Conservation (phyloP, 352 stramenopile genomes). For the Phytophthora rubi region DNA sequence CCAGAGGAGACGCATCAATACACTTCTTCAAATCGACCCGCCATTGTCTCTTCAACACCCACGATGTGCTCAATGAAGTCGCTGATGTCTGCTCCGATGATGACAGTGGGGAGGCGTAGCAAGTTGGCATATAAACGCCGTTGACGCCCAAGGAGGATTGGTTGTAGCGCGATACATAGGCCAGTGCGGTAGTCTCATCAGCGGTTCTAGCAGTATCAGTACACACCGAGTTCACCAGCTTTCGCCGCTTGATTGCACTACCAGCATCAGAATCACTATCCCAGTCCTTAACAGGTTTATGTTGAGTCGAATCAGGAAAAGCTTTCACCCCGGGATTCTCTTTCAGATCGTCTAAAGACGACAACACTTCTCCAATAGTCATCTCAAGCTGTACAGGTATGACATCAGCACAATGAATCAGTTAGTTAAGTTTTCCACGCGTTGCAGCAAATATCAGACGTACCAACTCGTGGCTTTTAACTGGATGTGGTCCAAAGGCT, state of each 20-base stretch:
- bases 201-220: background rate
- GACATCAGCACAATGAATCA: background rate
- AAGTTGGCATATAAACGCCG: slow-evolving; percentile 22
- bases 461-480: slow-evolving; percentile 37
- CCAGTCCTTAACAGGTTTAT: background rate
- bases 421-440: slow-evolving; percentile 2
- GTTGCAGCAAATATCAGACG: background rate
- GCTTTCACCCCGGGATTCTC: background rate
- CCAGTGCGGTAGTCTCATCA: background rate
- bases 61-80: slow-evolving; percentile 8
- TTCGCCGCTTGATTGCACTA: slow-evolving; percentile 23
- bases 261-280: background rate
- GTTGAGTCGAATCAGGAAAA: background rate
- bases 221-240: slow-evolving; percentile 1
- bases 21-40: slow-evolving; percentile 58
- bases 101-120: slow-evolving; percentile 7
- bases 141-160: slow-evolving; percentile 25
- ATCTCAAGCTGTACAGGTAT: slow-evolving; percentile 25
- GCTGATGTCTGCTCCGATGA: background rate
- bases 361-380: slow-evolving; percentile 27
- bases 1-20: slow-evolving; percentile 67
- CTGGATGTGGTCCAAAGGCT: slow-evolving; percentile 12
- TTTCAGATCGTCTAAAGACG: background rate
- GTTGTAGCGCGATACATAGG: slow-evolving; percentile 39
- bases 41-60: slow-evolving; percentile 30